phyloP scores from a whole-genome alignment of 108 stramenopile genomes.

The Stephanodiscus triporus region DNA sequence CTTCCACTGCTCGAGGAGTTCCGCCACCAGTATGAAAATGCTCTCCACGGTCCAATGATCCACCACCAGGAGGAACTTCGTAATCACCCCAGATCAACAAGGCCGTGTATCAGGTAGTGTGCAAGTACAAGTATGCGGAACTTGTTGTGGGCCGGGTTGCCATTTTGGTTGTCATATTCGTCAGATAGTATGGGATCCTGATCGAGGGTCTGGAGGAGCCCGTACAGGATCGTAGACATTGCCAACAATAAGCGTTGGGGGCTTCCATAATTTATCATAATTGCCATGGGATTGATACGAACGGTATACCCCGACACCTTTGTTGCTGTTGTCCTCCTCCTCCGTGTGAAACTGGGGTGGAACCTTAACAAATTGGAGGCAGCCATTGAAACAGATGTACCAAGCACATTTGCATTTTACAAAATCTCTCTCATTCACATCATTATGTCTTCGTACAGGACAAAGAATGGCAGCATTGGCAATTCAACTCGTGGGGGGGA shows the following conservation, averaged over 20 bases:
- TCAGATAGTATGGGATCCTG: constrained; percentile 56
- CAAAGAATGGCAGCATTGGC: too few relatives aligned
- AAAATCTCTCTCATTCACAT: too few relatives aligned
- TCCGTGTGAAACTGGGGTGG: constrained; percentile 19
- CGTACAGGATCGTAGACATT: constrained; percentile 35
- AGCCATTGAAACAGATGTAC: constrained; percentile 73
- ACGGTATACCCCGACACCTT: constrained; percentile 24
- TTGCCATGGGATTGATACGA: constrained; percentile 26
- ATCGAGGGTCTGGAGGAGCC: constrained; percentile 69
- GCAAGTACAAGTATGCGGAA: constrained; percentile 93
- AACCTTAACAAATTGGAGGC: constrained; percentile 70
- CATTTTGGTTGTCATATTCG: constrained; percentile 59
- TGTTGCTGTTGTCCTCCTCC: constrained; percentile 1
- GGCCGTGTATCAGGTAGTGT: constrained; percentile 89
- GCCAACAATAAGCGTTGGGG: constrained; percentile 7
- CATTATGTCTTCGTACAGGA: too few relatives aligned
- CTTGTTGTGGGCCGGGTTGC: constrained; percentile 93
- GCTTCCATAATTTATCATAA: constrained; percentile 22
- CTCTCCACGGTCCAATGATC: constrained; percentile 95
- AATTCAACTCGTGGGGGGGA: too few relatives aligned
- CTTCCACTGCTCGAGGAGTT: constrained; percentile 94
- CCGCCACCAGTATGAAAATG: constrained; percentile 93
- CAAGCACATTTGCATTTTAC: constrained; percentile 44
- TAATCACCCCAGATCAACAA: constrained; percentile 94
- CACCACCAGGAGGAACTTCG: constrained; percentile 95